phyloP scores from a whole-genome alignment of 1,139 yeast species.

The Wickerhamomyces sp. region DNA sequence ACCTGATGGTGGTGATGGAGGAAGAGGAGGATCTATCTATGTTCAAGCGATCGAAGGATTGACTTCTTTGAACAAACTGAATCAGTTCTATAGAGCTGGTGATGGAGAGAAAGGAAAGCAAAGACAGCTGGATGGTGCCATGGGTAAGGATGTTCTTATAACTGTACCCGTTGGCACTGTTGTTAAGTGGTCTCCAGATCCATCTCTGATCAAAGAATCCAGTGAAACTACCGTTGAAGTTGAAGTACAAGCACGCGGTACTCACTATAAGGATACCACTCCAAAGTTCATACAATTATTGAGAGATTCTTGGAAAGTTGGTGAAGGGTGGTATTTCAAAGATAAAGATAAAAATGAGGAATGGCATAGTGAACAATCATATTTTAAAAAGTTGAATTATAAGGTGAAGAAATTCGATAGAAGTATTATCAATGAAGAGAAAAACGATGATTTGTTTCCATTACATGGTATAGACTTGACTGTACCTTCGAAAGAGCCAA shows the following conservation, averaged over 20 bases:
- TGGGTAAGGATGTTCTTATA: conserved; percentile 72
- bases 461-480: conserved; percentile 71
- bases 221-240: conserved; percentile 14
- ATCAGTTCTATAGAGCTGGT: conserved; percentile 62
- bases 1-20: conserved; percentile 98
- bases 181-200: conserved; percentile 82
- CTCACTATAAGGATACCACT: conserved; percentile 19
- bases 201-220: conserved; percentile 36
- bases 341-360: conserved; percentile 58
- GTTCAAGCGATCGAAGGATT: conserved; percentile 72
- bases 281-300: conserved; percentile 49
- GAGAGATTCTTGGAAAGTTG: conserved; percentile 55
- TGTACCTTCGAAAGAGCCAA: conserved; percentile 59
- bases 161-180: conserved; percentile 92
- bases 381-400: conserved; percentile 57
- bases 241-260: conserved; percentile 25
- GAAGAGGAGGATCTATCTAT: conserved; percentile 83
- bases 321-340: conserved; percentile 86
- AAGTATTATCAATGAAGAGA: conserved; percentile 56
- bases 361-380: conserved; percentile 59
- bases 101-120: conserved; percentile 70
- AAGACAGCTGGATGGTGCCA: conserved; percentile 76
- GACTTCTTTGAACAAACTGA: conserved; percentile 65
- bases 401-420: conserved; percentile 62
- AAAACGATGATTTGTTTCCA: conserved; percentile 65